Conservation (phyloP, 129 eudicot species). For the Ambrosia artemisiifolia region DNA sequence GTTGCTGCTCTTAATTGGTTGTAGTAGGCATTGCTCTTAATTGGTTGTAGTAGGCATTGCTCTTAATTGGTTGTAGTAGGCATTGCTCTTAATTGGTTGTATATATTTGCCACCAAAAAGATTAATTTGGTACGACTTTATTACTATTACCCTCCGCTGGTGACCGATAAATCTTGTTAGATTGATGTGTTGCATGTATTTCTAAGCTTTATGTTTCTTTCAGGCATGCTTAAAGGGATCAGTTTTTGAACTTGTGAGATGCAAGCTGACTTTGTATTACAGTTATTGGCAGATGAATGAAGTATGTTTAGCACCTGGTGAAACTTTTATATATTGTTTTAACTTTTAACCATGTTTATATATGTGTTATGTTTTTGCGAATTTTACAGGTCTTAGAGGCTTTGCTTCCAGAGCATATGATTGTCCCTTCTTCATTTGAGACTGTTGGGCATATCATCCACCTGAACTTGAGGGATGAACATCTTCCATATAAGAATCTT, state of each 20-base stretch:
- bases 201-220: constrained; percentile 18
- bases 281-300: constrained; percentile 86
- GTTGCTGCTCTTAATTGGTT: no score
- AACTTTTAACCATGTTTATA: constrained; percentile 10
- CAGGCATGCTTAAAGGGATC: constrained; percentile 54
- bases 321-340: not conserved
- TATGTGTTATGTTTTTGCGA: not conserved
- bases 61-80: constrained; percentile 1
- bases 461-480: constrained; percentile 72
- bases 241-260: constrained; percentile 65
- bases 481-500: constrained; percentile 68
- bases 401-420: constrained; percentile 69
- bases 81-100: not conserved
- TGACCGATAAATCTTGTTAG: constrained; percentile 4
- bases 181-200: not conserved
- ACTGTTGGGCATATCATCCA: constrained; percentile 94
- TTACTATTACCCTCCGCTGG: not conserved
- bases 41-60: not conserved
- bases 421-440: constrained; percentile 85
- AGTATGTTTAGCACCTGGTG: constrained; percentile 37
- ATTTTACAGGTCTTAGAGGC: constrained; percentile 69
- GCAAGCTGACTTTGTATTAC: constrained; percentile 78
- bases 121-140: not conserved
- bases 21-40: no score
- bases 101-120: not conserved